Conservation (phyloP, 2,329 filamentous ascomycete genomes). For the Venturiaceae sp. region DNA sequence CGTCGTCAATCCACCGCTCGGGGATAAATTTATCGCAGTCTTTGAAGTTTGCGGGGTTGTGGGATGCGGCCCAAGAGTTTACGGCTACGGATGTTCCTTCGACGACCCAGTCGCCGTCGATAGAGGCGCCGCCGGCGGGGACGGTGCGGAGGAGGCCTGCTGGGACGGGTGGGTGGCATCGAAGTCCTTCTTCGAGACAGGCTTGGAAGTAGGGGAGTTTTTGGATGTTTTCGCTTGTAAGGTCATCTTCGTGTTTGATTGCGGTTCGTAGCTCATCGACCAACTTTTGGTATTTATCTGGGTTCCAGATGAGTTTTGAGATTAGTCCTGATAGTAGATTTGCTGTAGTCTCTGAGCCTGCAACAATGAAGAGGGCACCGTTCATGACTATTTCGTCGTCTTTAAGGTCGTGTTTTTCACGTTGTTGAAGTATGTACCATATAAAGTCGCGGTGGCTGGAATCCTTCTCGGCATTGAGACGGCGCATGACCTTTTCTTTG, state of each 20-base stretch:
- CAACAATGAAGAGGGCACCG: conserved; percentile 14
- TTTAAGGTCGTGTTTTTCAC: conserved; percentile 23
- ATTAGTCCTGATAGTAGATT: conserved; percentile 10
- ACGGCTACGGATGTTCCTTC: conserved; percentile 15
- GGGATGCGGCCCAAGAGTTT: conserved; percentile 16
- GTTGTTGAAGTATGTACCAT: conserved; percentile 22
- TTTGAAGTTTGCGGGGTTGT: conserved; percentile 17
- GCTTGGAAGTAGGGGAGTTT: conserved; percentile 32
- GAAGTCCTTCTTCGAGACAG: conserved; percentile 35
- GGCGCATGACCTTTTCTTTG: conserved; percentile 17
- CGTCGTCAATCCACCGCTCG: conserved; percentile 23
- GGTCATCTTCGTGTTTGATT: conserved; percentile 7
- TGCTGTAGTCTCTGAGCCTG: conserved; percentile 10
- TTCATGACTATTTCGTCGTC: conserved; percentile 9
- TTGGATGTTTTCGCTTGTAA: conserved; percentile 4
- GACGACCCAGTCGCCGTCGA: conserved; percentile 6
- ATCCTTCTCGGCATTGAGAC: conserved; percentile 16
- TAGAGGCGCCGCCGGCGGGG: conserved; percentile 6
- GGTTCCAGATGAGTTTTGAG: conserved; percentile 7
- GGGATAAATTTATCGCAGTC: conserved; percentile 24
- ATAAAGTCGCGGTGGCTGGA: conserved; percentile 25
- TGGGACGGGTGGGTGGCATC: conserved; percentile 36
- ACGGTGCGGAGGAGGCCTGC: conserved; percentile 25
- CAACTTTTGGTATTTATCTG: conserved; percentile 2
- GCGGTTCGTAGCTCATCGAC: conserved; percentile 3